Base-by-base conservation (phyloP, 2,329 filamentous ascomycete genomes). In the Dactylellina drechsleri region DNA sequence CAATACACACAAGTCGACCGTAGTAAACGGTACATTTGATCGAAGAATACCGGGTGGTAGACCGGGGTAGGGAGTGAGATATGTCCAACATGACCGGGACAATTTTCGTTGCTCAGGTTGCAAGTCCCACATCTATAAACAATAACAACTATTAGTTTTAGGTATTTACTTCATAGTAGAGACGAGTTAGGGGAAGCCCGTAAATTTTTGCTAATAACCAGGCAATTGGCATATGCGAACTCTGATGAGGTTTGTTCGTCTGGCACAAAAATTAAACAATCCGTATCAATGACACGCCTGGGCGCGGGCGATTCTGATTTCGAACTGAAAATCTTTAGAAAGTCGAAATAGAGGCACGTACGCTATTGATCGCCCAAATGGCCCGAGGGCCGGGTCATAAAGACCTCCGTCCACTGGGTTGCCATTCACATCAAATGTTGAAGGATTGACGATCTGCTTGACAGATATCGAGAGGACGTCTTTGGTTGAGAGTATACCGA, bases 11-110 rank as follows among this genome's bases (percentile, higher is more conserved):
- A 99, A 82, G 94, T 91, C 64, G 92, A 91, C 79, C 93, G 89
- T 18, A 99, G 86, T 53, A 99, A 85, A 52, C 92, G 90, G 77
- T 96, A 87, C 61, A 93, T 87, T 82, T 97, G 93, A 81, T 97
- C 93, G 85, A 99, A 91, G 80, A 97, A 98, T 1, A 93, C 91
- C n/a, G 94, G 92, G 82, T 99, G 94, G 82, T 98, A 99, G 61
- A 97, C 92, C 54, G 92, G 92, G 12, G 93, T 90, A 13, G 95
- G 93, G 12, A 99, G 89, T 79, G 97, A 92, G 81, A 99, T 96
- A 81, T 99, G 95, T 62, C 95, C 96, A 73, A 91, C 88, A 84
- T 99, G 96, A 68, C 96, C 96, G 5, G 94, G 92, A 81, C 96
- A 99, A 79, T 88, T 88, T 80, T 89, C 87, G 76, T 89, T 90